These are phyloP conservation scores for Heliocybe sulcata DNA, from an alignment of 1,284 basidiomycete genomes.

Conservation along the genomic window DNA sequence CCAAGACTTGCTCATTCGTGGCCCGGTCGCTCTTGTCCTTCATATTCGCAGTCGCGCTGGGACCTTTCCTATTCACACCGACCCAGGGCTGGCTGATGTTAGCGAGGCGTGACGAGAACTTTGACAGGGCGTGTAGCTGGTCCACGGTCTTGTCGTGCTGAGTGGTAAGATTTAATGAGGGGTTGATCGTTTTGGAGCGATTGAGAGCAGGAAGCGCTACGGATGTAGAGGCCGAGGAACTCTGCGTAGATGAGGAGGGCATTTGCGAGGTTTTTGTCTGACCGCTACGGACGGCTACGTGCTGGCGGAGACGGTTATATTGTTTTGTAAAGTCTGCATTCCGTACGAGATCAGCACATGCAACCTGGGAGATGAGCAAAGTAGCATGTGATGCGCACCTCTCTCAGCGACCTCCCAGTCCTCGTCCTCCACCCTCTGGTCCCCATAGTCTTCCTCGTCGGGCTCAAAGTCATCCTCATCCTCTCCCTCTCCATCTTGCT, in stretches of 20 bases:
- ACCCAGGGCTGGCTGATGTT: slow-evolving; percentile 75
- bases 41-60: slow-evolving; percentile 74
- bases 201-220: slow-evolving; percentile 73
- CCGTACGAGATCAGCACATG: background rate
- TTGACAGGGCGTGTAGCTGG: slow-evolving; percentile 64
- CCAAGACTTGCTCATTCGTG: slow-evolving; percentile 91
- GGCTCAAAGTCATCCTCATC: slow-evolving; percentile 28
- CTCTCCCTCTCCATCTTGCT: slow-evolving; percentile 27
- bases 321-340: slow-evolving; percentile 90
- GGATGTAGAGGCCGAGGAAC: slow-evolving; percentile 26
- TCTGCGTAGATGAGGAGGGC: slow-evolving; percentile 42
- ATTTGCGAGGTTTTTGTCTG: slow-evolving; percentile 43
- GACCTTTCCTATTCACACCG: slow-evolving; percentile 84
- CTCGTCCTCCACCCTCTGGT: slow-evolving; percentile 73
- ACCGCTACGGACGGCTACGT: slow-evolving; percentile 69
- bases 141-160: slow-evolving; percentile 45
- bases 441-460: slow-evolving; percentile 40
- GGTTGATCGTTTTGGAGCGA: slow-evolving; percentile 35
- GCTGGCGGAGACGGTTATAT: slow-evolving; percentile 87
- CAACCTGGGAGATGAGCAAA: slow-evolving; percentile 12
- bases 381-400: slow-evolving; percentile 31
- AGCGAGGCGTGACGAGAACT: slow-evolving; percentile 62
- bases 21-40: slow-evolving; percentile 95
- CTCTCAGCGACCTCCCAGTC: slow-evolving; percentile 86
- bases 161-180: slow-evolving; percentile 5